Evolutionary conservation across 2,329 filamentous ascomycete species (phyloP), one percentile per base, ranked within the genome.

Genomic region (Berkeleyomyces basicola): DNA sequence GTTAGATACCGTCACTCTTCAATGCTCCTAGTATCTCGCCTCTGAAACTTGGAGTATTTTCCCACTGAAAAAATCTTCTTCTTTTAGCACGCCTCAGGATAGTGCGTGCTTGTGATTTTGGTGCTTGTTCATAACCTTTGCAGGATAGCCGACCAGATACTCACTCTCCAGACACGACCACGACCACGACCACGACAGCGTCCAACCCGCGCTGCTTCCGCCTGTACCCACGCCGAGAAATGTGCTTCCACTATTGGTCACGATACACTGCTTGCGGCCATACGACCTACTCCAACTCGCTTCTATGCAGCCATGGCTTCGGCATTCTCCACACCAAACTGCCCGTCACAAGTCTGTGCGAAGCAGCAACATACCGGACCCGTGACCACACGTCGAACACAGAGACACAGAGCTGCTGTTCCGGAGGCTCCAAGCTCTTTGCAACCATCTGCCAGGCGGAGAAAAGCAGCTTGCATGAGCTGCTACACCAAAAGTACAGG

Each of bases 401-500:
- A 7, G 49, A 53, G 4, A 36, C 49, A 4, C 49, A 53, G 31
- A 53, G 33, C 11, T 37, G 49, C 49, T 36, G 33, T 4, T 36
- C 49, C 33, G 11, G 37, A n/a, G 49, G 36, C 33, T 14, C 4
- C 49, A 59, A 59, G 14, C 43, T 44, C 40, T 59, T 59, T 36
- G 58, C 46, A 3, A 31, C 58, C 5, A 43, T 59, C 11, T 39
- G 36, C 40, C 58, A 44, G 3, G 46, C 40, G 7, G 58, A 59
- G 14, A 7, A 36, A 11, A n/a, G 36, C 7, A 31, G 14, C 10
- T 23, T 59, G n/a, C 73, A 82, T 4, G 77, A 81, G 68, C 62
- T 36, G 16, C 58, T 63, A 16, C 67, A 66, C 53, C 78, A 82
- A 66, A 78, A 76, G 0, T 68, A 65, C 2, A 70, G 75, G 57